Evolutionary conservation across 345 rosid genomes (phyloP).

Genomic region (Eucalyptus guilfoylei): DNA sequence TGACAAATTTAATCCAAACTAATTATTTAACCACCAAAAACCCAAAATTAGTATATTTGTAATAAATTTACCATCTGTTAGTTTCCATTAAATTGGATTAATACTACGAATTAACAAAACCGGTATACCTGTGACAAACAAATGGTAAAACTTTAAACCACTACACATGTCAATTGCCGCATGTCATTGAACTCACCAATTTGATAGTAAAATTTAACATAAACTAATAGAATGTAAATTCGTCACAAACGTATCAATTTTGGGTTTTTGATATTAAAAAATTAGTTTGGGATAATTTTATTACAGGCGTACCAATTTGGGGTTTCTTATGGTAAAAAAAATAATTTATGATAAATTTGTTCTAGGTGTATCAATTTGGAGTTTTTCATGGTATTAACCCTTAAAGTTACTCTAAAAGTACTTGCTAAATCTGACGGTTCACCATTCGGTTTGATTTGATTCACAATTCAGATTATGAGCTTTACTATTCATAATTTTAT

Average conservation of each 20-base stretch:
- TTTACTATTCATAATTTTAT: background rate
- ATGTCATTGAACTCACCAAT: too few species aligned
- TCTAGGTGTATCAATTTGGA: too few species aligned
- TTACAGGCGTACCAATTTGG: fast-evolving
- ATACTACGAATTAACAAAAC: too few species aligned
- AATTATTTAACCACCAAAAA: too few species aligned
- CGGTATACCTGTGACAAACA: fast-evolving
- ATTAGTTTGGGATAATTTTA: fast-evolving
- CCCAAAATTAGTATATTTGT: too few species aligned
- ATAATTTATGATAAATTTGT: too few species aligned
- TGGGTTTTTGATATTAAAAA: too few species aligned
- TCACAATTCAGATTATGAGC: background rate
- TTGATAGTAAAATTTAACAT: fast-evolving
- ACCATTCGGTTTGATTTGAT: background rate
- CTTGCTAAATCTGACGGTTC: background rate
- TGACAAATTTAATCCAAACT: too few species aligned
- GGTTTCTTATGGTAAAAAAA: fast-evolving
- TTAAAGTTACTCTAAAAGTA: background rate
- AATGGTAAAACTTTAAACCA: too few species aligned
- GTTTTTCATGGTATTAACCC: too few species aligned
- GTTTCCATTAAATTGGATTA: too few species aligned
- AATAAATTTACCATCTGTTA: too few species aligned
- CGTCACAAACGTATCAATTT: fast-evolving
- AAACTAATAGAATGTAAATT: fast-evolving
- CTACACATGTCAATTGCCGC: fast-evolving